Evolutionary conservation across 805 yeast species (phyloP), one percentile per base, ranked within the genome.

Genomic region (Yamadazyma scolyti): DNA sequence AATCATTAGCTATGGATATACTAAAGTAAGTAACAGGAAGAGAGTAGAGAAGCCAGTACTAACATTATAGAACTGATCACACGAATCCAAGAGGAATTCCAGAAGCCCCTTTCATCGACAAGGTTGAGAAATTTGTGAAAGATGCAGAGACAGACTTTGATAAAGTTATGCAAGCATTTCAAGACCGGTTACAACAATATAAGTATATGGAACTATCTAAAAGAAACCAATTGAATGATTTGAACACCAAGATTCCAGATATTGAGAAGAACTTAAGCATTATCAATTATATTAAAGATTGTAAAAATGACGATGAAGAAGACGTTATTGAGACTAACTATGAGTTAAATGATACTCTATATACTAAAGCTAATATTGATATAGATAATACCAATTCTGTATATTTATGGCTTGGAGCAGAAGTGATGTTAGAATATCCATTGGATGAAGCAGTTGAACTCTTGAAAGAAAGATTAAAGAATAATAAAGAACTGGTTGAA

Each of bases 331-430:
- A 75, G 31, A 77, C 88, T n/a, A 82, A 83, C 53, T 93, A 85
- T 52, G 96, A 89, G 57, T 71, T 93, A 49, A 90, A 93, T 57
- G 97, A 93, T 51, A 90, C 98, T 0, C 69, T 93, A 23, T 90
- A 77, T 54, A 83, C 97, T 6, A 77, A 77, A 36, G 98, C 98
- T 1, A 69, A 68, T 21, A 68, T 93, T 19, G 76, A 75, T 23
- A 65, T 76, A 5, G 69, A 78, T 20, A 73, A 72, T 17, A 52
- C 72, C 30, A 57, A 73, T 16, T 55, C 63, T 2, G 97, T 93
- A 2, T 78, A 78, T 42, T 66, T 93, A 28, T 93, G 98, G 98
- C 70, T 93, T n/a, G 98, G 98, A 8, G 98, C 98, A 0, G 95
- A 88, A 46, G 89, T 90, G 6, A 90, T 93, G 97, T 68, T 93